These are phyloP conservation scores for Dissoconium aciculare DNA, from an alignment of 2,329 filamentous ascomycete genomes.

Conservation along the genomic window DNA sequence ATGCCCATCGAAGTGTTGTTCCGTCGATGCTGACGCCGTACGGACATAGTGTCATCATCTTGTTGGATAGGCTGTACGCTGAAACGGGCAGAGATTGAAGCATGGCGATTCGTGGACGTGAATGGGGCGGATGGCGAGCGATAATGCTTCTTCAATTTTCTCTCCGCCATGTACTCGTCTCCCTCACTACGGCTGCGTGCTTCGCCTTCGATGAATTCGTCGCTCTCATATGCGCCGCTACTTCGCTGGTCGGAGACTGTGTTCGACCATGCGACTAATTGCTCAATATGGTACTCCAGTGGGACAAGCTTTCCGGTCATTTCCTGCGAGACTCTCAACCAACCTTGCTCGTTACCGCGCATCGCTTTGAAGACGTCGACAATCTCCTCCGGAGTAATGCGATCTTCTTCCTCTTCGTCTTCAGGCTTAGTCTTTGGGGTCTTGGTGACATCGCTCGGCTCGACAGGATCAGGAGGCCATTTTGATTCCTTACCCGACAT, in stretches of 20 bases:
- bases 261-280: slow-evolving; percentile 27
- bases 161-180: neutral
- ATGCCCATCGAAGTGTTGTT: too few species aligned
- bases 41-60: too few species aligned
- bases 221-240: slow-evolving; percentile 1
- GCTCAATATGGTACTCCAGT: slow-evolving; percentile 52
- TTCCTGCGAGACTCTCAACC: slow-evolving; percentile 65
- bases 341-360: slow-evolving; percentile 83
- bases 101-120: slow-evolving; percentile 4
- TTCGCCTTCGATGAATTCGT: neutral
- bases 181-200: neutral
- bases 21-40: too few species aligned
- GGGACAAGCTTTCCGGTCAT: slow-evolving; percentile 58
- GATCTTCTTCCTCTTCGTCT: too few species aligned
- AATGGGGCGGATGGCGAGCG: slow-evolving; percentile 11
- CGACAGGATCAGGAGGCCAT: too few species aligned
- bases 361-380: slow-evolving; percentile 72
- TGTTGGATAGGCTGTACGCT: neutral
- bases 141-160: slow-evolving; percentile 2
- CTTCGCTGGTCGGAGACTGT: slow-evolving; percentile 6
- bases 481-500: too few species aligned
- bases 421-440: too few species aligned
- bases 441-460: too few species aligned
- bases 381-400: slow-evolving; percentile 41
- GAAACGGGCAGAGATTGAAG: slow-evolving; percentile 1